Evolutionary conservation across 108 stramenopile genomes (phyloP).

Genomic region (Nitzschia sp.): DNA sequence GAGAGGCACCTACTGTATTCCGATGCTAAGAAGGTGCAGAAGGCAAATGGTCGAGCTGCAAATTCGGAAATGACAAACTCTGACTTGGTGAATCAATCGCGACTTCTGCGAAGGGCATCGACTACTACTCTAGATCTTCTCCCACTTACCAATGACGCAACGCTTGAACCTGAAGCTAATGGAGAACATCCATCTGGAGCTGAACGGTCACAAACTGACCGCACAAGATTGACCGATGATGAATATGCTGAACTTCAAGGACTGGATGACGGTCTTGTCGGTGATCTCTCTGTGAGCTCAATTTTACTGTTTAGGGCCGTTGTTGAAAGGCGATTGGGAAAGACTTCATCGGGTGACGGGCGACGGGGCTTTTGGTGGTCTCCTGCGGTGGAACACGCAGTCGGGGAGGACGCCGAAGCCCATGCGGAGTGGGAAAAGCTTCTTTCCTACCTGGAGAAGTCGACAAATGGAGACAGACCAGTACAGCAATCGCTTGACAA

Average conservation of each 20-base stretch:
- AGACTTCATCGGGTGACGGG: neutral
- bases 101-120: neutral
- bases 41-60: neutral
- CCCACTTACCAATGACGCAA: no score
- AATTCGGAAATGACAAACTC: neutral
- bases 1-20: conserved; percentile 29
- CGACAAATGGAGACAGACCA: conserved; percentile 15
- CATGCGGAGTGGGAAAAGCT: conserved; percentile 33
- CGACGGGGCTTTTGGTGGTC: conserved; percentile 12
- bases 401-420: conserved; percentile 34
- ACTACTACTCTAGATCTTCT: neutral
- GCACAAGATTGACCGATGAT: conserved; percentile 11
- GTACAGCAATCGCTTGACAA: neutral
- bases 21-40: neutral
- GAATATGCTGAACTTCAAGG: conserved; percentile 45
- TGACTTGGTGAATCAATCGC: neutral
- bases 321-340: conserved; percentile 35
- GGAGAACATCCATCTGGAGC: neutral
- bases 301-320: conserved; percentile 58
- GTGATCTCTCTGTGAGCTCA: conserved; percentile 50
- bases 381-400: conserved; percentile 16
- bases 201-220: neutral
- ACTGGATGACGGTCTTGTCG: conserved; percentile 53
- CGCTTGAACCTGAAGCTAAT: no score
- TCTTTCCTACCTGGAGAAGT: conserved; percentile 41